Evolutionary conservation across 306 rosid genomes (phyloP).

Genomic region (Calophaca sinica): DNA sequence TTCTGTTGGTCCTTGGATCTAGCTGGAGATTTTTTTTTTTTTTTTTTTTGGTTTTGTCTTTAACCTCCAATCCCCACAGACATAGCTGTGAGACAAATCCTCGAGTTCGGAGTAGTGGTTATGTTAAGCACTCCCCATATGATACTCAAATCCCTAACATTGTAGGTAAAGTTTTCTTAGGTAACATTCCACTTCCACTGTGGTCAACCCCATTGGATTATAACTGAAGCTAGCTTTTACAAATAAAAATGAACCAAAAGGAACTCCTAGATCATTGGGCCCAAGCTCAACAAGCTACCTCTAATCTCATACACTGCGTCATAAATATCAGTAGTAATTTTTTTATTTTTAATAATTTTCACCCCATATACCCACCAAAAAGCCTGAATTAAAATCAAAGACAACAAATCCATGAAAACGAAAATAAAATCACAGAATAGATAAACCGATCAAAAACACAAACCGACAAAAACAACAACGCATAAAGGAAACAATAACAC

Average conservation of each 20-base stretch:
- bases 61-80: not conserved
- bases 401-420: slow-evolving; percentile 28
- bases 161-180: not conserved
- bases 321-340: not conserved
- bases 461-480: not conserved
- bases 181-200: slow-evolving; percentile 5
- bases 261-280: slow-evolving; percentile 35
- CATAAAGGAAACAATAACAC: not conserved
- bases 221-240: slow-evolving; percentile 9
- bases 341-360: not conserved
- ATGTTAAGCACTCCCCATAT: not conserved
- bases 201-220: not conserved
- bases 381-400: not conserved
- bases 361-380: slow-evolving; percentile 1
- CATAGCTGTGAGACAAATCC: not conserved
- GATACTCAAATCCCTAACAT: slow-evolving; percentile 2
- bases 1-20: not conserved
- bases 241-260: not conserved
- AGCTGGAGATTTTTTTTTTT: not conserved
- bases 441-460: not conserved
- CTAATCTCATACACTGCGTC: not conserved
- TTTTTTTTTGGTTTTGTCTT: not conserved
- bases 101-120: not conserved
- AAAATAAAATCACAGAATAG: not conserved
- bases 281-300: slow-evolving; percentile 15